phyloP scores from a whole-genome alignment of 352 stramenopile genomes.

The Albugo candida region DNA sequence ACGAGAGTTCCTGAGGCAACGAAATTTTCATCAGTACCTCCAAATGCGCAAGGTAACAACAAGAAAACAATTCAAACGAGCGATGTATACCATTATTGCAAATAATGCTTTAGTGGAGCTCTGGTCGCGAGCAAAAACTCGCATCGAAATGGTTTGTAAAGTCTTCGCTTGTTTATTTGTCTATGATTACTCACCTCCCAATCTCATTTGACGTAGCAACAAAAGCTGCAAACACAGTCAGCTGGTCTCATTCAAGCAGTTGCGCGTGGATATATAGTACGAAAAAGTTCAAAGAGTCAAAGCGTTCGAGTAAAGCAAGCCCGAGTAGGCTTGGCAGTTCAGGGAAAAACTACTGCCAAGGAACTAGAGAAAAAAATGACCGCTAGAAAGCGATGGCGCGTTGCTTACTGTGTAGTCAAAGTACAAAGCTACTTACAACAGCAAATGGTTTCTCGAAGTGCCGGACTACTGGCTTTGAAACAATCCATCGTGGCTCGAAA shows the following conservation, averaged over 20 bases:
- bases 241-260: slow-evolving; percentile 50
- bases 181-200: too few species aligned
- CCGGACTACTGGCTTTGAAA: slow-evolving; percentile 35
- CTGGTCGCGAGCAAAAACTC: slow-evolving; percentile 22
- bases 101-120: slow-evolving; percentile 60
- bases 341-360: slow-evolving; percentile 33
- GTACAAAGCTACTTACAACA: slow-evolving; percentile 42
- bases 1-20: slow-evolving; percentile 56
- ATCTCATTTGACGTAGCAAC: slow-evolving; percentile 7
- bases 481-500: slow-evolving; percentile 23
- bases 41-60: slow-evolving; percentile 28
- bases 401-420: slow-evolving; percentile 31
- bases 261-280: slow-evolving; percentile 55
- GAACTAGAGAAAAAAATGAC: slow-evolving; percentile 51
- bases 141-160: slow-evolving; percentile 15
- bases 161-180: too few species aligned
- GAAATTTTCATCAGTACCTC: slow-evolving; percentile 14
- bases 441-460: neutral
- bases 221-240: slow-evolving; percentile 22
- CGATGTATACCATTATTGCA: slow-evolving; percentile 37
- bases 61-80: slow-evolving; percentile 48
- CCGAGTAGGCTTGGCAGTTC: slow-evolving; percentile 46
- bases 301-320: slow-evolving; percentile 48
- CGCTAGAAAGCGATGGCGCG: slow-evolving; percentile 61
- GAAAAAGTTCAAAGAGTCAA: slow-evolving; percentile 43